Evolutionary conservation across 2,329 filamentous ascomycete species (phyloP), one percentile per base, ranked within the genome.

Genomic region (Talaromyces sp.): DNA sequence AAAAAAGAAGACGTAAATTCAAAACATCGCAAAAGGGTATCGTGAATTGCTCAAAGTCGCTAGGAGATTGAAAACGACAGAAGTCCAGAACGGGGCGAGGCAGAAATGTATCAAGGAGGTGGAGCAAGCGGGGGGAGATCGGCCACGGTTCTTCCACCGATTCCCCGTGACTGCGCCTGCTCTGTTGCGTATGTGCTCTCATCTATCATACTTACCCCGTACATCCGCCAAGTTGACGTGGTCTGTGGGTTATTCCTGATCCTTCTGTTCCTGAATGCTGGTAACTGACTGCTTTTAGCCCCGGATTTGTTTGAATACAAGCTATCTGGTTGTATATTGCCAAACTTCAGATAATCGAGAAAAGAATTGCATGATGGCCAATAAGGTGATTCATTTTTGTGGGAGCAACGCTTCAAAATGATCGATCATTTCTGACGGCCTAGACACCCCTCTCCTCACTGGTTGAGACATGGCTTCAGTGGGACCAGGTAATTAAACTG

Each of bases 401-500:
- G 17, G 20, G 6, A 19, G 11, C 17, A n/a, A n/a, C 36, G 11
- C n/a, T n/a, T n/a, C n/a, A n/a, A n/a, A n/a, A n/a, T n/a, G n/a
- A n/a, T 39, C 5, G 14, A 4, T 3, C n/a, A 29, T 7, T 10
- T 20, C 47, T 49, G 5, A 49, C 19, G 13, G 14, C 37, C 27
- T 55, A 76, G 72, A 63, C 67, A 56, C 61, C 70, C 4, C 60
- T 75, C 35, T 65, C 65, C 40, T 63, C 61, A 14, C 70, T 85
- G 51, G 78, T 81, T 49, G 62, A 78, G 58, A 77, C 77, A 70
- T 86, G 83, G 83, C 75, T 86, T n/a, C 72, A 77, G 52, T 77
- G 82, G 61, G 83, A 86, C 66, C 69, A 79, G 65, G 74, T 76
- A 67, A 32, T 27, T 4, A 20, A 46, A 29, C 2, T n/a, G 30